phyloP scores from a whole-genome alignment of 73 alveolate genomes.

The Paramecium octaurelia region DNA sequence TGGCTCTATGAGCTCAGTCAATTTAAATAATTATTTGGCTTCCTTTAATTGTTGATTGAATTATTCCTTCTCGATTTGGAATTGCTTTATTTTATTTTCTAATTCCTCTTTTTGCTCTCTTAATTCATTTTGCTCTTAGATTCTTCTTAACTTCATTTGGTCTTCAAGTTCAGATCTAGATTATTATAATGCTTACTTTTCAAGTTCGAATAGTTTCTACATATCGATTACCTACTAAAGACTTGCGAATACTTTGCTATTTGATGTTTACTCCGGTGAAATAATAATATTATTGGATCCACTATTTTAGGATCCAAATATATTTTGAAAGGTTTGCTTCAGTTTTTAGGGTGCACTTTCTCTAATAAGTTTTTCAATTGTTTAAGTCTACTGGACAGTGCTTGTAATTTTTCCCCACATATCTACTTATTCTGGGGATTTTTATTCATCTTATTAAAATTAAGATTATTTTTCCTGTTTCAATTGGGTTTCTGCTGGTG shows the following conservation, averaged over 20 bases:
- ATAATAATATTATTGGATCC: background rate
- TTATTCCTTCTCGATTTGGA: background rate
- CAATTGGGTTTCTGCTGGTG: background rate
- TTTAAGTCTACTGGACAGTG: background rate
- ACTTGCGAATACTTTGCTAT: background rate
- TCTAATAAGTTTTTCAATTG: background rate
- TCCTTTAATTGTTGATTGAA: background rate
- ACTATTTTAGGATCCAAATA: background rate
- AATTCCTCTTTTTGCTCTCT: background rate
- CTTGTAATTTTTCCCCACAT: background rate
- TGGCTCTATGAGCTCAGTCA: background rate
- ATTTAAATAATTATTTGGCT: background rate
- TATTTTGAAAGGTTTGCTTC: background rate
- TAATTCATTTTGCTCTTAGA: background rate
- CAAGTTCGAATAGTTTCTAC: background rate
- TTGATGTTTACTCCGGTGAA: background rate
- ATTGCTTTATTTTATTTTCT: background rate
- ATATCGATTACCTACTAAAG: background rate
- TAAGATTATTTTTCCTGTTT: background rate
- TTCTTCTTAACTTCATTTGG: background rate
- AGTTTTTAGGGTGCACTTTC: background rate
- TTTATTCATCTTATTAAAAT: background rate
- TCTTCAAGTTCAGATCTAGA: background rate
- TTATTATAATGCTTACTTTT: background rate
- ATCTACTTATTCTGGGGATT: background rate